phyloP scores from a whole-genome alignment of 306 rosid species.

The Citrullus amarus region DNA sequence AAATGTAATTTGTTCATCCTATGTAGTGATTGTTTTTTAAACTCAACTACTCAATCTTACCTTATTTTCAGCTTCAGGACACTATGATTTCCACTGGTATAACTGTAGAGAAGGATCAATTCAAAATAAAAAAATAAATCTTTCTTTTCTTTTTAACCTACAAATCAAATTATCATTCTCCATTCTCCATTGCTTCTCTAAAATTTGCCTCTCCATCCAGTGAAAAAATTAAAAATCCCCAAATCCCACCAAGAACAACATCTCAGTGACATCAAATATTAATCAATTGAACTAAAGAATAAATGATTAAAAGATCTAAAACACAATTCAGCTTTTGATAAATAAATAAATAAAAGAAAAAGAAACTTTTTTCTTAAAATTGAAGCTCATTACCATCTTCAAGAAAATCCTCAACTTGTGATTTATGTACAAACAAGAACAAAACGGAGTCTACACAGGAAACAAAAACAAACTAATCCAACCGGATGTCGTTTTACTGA shows the following conservation, averaged over 20 bases:
- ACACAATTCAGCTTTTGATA: neutral
- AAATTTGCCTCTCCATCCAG: neutral
- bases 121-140: no score
- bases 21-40: no score
- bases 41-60: neutral
- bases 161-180: neutral
- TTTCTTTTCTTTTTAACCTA: neutral
- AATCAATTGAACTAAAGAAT: no score
- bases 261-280: no score
- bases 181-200: neutral
- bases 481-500: no score
- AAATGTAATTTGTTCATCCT: no score
- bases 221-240: neutral
- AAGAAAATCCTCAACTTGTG: neutral
- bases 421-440: neutral
- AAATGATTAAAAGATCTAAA: neutral
- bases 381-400: no score
- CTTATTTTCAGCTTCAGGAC: neutral
- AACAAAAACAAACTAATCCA: no score
- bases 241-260: neutral
- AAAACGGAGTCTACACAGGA: no score
- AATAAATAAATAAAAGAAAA: no score
- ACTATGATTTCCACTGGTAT: neutral
- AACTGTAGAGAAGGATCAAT: no score
- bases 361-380: no score